These are phyloP conservation scores for Marasmius tenuissimus DNA, from an alignment of 1,284 basidiomycete species.

Conservation along the genomic window DNA sequence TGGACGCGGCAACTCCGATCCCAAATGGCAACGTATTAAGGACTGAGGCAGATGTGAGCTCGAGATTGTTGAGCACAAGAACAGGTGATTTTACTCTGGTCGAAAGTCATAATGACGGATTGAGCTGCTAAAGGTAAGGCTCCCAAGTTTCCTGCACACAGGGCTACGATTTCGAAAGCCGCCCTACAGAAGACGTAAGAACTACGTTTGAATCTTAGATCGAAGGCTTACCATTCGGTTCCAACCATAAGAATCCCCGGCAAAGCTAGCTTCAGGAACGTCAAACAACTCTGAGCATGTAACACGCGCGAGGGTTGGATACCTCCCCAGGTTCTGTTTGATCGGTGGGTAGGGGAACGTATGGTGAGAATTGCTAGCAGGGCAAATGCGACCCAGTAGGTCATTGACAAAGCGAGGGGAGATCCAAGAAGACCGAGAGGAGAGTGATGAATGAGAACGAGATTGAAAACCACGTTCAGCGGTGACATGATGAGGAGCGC, in stretches of 20 bases:
- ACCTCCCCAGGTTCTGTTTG: conserved; percentile 67
- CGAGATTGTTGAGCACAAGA: not conserved
- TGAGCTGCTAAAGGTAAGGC: conserved; percentile 69
- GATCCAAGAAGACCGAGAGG: conserved; percentile 62
- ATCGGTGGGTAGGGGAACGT: conserved; percentile 49
- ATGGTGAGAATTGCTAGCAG: conserved; percentile 49
- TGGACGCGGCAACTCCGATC: conserved; percentile 72
- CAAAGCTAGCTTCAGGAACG: conserved; percentile 64
- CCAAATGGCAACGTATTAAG: conserved; percentile 69
- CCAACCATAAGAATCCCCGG: conserved; percentile 79
- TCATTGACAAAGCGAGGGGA: conserved; percentile 63
- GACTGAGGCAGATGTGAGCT: conserved; percentile 34
- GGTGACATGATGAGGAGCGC: conserved; percentile 62
- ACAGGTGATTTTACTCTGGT: conserved; percentile 54
- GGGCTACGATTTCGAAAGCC: conserved; percentile 77
- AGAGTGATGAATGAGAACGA: conserved; percentile 61
- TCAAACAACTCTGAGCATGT: conserved; percentile 45
- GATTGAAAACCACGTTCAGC: conserved; percentile 61
- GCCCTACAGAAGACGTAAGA: conserved; percentile 44
- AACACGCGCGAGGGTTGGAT: conserved; percentile 47
- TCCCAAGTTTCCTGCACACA: conserved; percentile 72
- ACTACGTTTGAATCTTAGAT: not conserved
- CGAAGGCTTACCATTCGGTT: conserved; percentile 65
- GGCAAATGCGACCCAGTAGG: conserved; percentile 68
- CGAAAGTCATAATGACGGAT: conserved; percentile 81